Evolutionary conservation across 257 asterid species (phyloP).

Genomic region (Coffea eugenioides): DNA sequence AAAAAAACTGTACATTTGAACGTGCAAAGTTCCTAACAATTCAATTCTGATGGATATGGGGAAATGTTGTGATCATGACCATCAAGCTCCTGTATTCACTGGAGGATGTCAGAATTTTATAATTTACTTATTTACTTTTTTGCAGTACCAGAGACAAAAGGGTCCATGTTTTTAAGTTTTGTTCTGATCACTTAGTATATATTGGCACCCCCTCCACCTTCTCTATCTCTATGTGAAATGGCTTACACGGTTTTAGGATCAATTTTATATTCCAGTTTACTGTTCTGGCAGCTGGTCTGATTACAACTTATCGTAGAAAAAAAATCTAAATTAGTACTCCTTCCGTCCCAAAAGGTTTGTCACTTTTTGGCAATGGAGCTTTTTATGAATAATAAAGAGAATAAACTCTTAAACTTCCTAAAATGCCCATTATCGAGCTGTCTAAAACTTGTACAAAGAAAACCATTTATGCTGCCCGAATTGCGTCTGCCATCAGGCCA

Average conservation of each 20-base stretch:
- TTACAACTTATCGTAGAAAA: background rate
- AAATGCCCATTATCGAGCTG: too few species aligned
- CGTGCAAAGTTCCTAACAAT: too few species aligned
- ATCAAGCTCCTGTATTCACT: background rate
- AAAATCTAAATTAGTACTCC: background rate
- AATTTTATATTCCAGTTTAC: background rate
- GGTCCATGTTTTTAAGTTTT: background rate
- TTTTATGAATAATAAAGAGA: too few species aligned
- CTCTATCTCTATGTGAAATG: background rate
- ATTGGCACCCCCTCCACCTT: background rate
- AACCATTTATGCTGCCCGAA: too few species aligned
- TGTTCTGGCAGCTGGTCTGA: background rate
- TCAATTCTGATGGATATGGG: background rate
- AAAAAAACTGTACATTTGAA: background rate
- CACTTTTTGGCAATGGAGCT: too few species aligned
- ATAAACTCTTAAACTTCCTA: too few species aligned
- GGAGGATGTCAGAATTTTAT: background rate
- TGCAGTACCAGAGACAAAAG: background rate
- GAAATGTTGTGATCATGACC: background rate
- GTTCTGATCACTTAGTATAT: background rate
- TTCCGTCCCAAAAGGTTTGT: too few species aligned
- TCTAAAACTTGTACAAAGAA: too few species aligned
- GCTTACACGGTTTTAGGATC: background rate
- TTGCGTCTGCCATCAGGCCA: too few species aligned
- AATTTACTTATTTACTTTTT: background rate